Percentiles rank a stretch among this genome's conserved stretches.
Conservation (phyloP, 2,329 filamentous ascomycete species). For the Scolecobasidium constrictum region DNA sequence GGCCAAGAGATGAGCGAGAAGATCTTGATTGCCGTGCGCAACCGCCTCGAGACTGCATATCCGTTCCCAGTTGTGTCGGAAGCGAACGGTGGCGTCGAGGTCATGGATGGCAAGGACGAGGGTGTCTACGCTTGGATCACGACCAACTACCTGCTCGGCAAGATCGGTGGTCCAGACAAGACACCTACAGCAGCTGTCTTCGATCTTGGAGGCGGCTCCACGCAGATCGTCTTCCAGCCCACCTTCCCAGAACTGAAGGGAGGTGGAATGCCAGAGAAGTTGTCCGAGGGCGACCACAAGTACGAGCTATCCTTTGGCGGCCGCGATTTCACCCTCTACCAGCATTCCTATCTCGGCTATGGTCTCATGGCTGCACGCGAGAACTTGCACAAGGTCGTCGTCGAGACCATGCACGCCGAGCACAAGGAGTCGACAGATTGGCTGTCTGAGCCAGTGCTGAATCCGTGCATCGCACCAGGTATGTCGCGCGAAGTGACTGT, state of each 20-base stretch:
- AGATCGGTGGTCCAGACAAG: conserved; percentile 88
- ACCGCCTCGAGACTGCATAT: conserved; percentile 74
- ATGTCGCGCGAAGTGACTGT: conserved; percentile 66
- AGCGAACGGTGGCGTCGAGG: conserved; percentile 77
- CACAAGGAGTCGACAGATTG: conserved; percentile 46
- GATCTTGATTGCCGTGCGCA: conserved; percentile 76
- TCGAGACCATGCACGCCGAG: conserved; percentile 58
- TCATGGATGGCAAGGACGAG: conserved; percentile 97
- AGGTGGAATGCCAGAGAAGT: conserved; percentile 69
- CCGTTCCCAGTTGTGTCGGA: conserved; percentile 88
- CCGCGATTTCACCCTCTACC: conserved; percentile 84
- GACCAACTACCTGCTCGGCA: conserved; percentile 94
- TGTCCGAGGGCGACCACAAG: conserved; percentile 89
- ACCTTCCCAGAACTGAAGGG: conserved; percentile 65
- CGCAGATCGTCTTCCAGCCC: conserved; percentile 97
- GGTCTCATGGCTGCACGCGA: conserved; percentile 92
- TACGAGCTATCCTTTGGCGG: conserved; percentile 86
- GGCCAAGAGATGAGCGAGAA: conserved; percentile 69
- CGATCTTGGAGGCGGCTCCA: conserved; percentile 91
- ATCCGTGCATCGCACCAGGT: conserved; percentile 79
- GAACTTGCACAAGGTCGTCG: conserved; percentile 64
- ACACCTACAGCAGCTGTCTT: conserved; percentile 89
- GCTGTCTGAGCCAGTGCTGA: conserved; percentile 59
- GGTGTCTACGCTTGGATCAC: conserved; percentile 99
- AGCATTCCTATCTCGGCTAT: conserved; percentile 95